Evolutionary conservation across 2,329 filamentous ascomycete species (phyloP).

Genomic region (Trichoderma polysporum): DNA sequence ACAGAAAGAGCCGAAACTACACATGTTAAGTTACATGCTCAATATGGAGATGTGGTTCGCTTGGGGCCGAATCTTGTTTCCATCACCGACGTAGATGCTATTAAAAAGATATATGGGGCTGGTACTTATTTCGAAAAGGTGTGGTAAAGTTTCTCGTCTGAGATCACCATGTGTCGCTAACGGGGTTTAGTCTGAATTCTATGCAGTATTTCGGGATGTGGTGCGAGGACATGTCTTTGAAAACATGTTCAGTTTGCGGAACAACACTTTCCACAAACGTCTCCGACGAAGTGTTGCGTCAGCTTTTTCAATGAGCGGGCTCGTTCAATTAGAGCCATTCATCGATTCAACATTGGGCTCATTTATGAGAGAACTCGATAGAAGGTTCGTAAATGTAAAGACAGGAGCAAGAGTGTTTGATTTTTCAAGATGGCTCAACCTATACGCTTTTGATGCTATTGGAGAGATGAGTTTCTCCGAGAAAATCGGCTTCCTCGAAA

Average conservation of each 20-base stretch:
- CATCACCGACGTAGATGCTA: constrained; percentile 69
- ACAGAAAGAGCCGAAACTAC: background rate
- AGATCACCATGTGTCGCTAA: background rate
- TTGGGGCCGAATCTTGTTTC: constrained; percentile 73
- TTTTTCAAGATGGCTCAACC: constrained; percentile 60
- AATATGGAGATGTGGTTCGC: constrained; percentile 72
- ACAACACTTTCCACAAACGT: constrained; percentile 69
- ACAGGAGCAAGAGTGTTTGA: constrained; percentile 36
- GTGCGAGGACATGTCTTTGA: constrained; percentile 66
- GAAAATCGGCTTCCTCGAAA: constrained; percentile 61
- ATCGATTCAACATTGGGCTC: background rate
- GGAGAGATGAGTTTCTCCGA: constrained; percentile 61
- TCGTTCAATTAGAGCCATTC: constrained; percentile 34
- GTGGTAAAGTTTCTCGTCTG: background rate
- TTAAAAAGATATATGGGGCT: constrained; percentile 76
- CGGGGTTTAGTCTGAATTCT: constrained; percentile 62
- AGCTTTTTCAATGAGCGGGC: constrained; percentile 73
- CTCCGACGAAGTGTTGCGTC: constrained; percentile 74
- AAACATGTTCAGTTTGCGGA: constrained; percentile 74
- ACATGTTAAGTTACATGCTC: constrained; percentile 53
- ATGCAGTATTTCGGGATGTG: constrained; percentile 73
- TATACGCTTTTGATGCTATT: constrained; percentile 65
- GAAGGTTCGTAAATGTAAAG: constrained; percentile 43
- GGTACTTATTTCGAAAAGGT: constrained; percentile 60
- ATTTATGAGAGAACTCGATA: background rate